These are phyloP conservation scores for Metschnikowia corniflorae DNA, from an alignment of 805 yeast genomes.

Conservation along the genomic window DNA sequence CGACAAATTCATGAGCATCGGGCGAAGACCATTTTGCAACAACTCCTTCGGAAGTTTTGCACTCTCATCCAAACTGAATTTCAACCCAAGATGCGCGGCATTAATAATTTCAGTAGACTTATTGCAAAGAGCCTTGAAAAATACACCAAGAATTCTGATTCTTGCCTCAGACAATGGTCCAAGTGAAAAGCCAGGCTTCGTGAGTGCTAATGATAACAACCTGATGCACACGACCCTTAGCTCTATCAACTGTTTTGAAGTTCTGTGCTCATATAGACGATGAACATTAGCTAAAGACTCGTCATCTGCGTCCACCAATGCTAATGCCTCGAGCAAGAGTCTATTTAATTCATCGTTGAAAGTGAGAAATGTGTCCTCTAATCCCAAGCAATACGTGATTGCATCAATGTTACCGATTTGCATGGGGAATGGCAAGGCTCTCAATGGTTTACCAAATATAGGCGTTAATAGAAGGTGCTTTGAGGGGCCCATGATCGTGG, in stretches of 20 bases:
- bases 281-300: constrained; percentile 89
- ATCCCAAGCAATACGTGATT: constrained; percentile 80
- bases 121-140: constrained; percentile 88
- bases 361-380: constrained; percentile 76
- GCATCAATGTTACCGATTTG: constrained; percentile 98
- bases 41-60: constrained; percentile 90
- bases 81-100: constrained; percentile 88
- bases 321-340: constrained; percentile 82
- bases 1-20: constrained; percentile 91
- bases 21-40: constrained; percentile 91
- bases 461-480: constrained; percentile 83
- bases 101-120: constrained; percentile 82
- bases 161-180: constrained; percentile 76
- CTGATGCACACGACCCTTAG: constrained; percentile 87
- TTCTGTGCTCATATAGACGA: constrained; percentile 78
- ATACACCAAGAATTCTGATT: constrained; percentile 84
- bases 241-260: constrained; percentile 83
- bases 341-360: constrained; percentile 89
- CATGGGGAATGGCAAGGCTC: constrained; percentile 98
- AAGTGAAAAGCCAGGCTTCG: constrained; percentile 77
- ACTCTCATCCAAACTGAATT: constrained; percentile 77
- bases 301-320: constrained; percentile 96
- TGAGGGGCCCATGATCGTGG: constrained; percentile 77
- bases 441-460: constrained; percentile 90
- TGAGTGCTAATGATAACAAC: constrained; percentile 74